A percentile compares a stretch with the other conserved stretches of the same genome.
Conservation (phyloP, 1,284 basidiomycete species). For the Rhodotorula sp. region DNA sequence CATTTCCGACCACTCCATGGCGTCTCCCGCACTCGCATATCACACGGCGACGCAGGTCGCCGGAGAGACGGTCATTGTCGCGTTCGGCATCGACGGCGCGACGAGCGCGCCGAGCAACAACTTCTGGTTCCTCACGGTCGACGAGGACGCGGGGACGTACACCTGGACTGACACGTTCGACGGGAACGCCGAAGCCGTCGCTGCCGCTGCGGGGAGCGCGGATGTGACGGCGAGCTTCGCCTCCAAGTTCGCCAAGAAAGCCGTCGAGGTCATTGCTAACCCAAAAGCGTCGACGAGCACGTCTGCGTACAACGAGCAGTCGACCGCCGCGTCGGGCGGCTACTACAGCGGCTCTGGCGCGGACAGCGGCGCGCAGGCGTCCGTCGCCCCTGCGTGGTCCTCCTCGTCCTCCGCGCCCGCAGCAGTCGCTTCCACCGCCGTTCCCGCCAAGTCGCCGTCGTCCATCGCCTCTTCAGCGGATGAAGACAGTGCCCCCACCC, state of each 20-base stretch:
- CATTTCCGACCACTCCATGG: constrained; percentile 22
- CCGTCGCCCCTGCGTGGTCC: not conserved
- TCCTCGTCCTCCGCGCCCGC: not conserved
- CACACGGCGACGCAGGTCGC: constrained; percentile 49
- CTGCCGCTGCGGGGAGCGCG: not conserved
- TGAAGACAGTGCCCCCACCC: not conserved
- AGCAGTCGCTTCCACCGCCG: not conserved
- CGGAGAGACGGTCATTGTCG: constrained; percentile 46
- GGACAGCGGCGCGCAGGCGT: not conserved
- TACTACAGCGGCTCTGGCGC: not conserved
- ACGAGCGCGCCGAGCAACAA: constrained; percentile 18
- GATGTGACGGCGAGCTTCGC: constrained; percentile 9
- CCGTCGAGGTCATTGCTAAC: constrained; percentile 19
- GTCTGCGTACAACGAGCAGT: not conserved
- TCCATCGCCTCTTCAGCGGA: not conserved
- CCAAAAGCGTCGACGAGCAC: constrained; percentile 19
- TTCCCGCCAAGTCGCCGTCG: constrained; percentile 4
- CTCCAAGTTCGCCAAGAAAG: constrained; percentile 3
- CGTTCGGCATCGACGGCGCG: constrained; percentile 46
- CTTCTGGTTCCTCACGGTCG: constrained; percentile 38
- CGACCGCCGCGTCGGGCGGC: not conserved
- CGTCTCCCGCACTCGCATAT: constrained; percentile 47
- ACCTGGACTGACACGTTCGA: constrained; percentile 35
- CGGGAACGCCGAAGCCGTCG: constrained; percentile 2
- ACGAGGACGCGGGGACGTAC: constrained; percentile 19